phyloP scores from a whole-genome alignment of 2,329 filamentous ascomycete genomes.

The Tolypocladium album region DNA sequence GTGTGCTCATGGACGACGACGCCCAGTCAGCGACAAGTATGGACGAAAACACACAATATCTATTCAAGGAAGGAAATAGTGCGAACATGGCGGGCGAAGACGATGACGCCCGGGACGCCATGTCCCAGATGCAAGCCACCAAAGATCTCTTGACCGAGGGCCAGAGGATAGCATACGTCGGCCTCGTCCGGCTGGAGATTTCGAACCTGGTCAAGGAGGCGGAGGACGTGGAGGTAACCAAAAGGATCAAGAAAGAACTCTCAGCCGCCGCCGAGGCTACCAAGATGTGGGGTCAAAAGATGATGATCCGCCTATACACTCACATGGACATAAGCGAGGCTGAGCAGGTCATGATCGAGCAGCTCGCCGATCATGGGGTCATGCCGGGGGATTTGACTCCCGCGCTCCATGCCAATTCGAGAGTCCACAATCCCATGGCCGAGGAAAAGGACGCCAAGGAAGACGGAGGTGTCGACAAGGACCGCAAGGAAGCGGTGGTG shows the following conservation, averaged over 20 bases:
- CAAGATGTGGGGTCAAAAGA: conserved; percentile 96
- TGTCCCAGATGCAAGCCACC: conserved; percentile 88
- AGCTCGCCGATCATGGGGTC: conserved; percentile 86
- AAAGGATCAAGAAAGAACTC: conserved; percentile 60
- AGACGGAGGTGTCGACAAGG: conserved; percentile 3
- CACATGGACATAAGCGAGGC: conserved; percentile 93
- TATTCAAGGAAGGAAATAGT: conserved; percentile 66
- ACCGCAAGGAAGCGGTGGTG: conserved; percentile 26
- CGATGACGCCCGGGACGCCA: conserved; percentile 73
- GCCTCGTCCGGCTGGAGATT: conserved; percentile 72
- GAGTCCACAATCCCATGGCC: conserved; percentile 86
- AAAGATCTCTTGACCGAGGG: conserved; percentile 93
- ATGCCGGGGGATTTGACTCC: conserved; percentile 74
- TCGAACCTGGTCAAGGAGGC: conserved; percentile 63
- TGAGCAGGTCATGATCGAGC: conserved; percentile 98
- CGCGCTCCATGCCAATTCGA: conserved; percentile 79
- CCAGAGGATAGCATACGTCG: conserved; percentile 92
- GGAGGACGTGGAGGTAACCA: conserved; percentile 50
- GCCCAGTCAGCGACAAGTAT: conserved; percentile 88
- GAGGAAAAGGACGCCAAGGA: conserved; percentile 33
- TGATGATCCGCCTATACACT: conserved; percentile 87
- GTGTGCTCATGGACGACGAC: conserved; percentile 91
- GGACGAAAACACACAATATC: conserved; percentile 93
- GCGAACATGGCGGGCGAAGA: conserved; percentile 60
- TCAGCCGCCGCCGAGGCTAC: conserved; percentile 62